Evolutionary conservation across 768 basidiomycete species (phyloP), one percentile per base, ranked within the genome.

Genomic region (Tulasnella sp.): DNA sequence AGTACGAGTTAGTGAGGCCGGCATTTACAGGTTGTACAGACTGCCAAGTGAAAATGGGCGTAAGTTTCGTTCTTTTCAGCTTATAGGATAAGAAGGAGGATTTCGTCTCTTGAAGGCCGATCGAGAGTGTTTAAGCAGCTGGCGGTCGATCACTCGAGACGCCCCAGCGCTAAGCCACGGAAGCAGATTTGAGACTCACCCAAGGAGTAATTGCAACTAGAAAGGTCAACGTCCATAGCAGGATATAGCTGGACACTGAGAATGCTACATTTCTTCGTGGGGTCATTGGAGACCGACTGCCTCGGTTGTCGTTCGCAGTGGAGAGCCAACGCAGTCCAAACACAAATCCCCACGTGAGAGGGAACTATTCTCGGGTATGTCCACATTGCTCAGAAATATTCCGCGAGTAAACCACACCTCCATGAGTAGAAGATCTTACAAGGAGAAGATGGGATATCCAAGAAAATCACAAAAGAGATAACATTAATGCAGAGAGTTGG

Each of bases 1-100:
- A 95, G 85, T 93, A 58, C n/a, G 78, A 74, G 38, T 31, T 52
- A 27, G 71, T 79, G 38, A 74, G 76, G 24, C 46, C 52, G 19
- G 76, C 76, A 24, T 77, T 56, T 56, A 62, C 76, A 68, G 76
- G 76, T 62, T 77, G 76, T 21, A 68, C 40, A 39, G 62, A 68
- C 62, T 68, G 27, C 34, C 62, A 68, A 31, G 24, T 6, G 18
- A 34, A 68, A 68, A 68, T 52, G 18, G 48, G 24, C 21, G 21
- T 52, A 21, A 52, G 48, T 21, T 52, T 44, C 2, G 62, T 14
- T 31, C 3, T n/a, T 68, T 31, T 14, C 27, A 68, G 2, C 5
- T 12, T 2, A 68, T 68, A 68, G 14, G 18, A 14, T 9, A 31
- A 31, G 62, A 31, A 34, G 27, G 34, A 34, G 8, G 39, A 42